Base-by-base conservation (phyloP, 371 early-diverging fungal species). In the Mortierella sp. region DNA sequence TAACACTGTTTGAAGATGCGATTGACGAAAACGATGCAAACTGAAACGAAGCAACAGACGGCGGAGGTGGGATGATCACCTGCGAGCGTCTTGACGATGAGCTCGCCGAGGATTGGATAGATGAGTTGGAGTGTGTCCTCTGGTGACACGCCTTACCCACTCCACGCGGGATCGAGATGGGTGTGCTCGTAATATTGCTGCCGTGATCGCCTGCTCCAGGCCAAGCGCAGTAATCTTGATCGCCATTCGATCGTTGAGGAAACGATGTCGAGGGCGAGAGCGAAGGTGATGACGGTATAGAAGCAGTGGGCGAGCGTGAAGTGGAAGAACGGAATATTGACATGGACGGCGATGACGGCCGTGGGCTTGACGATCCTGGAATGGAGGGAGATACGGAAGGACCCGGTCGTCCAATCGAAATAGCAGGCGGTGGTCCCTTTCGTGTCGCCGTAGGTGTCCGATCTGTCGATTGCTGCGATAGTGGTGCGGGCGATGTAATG, bases 11-110 rank as follows among this genome's bases (percentile, higher is more conserved):
- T 2, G 57, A 28, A 6, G 61, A 37, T 0, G 46, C 50, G 28
- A 73, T 63, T 28, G 75, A 73, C 8, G 75, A 62, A 46, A 73
- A 73, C 7, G 75, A 73, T 15, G 68, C 63, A 56, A 68, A 73
- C 41, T 73, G 75, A 23, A 73, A 44, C 4, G 68, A 59, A 7
- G 68, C 32, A 1, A 52, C 27, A 5, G 58, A 57, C 6, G 60
- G 48, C 26, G 73, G 73, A 6, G 72, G 72, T 19, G 75, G 75
- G 47, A 73, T 73, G 21, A 73, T 73, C 37, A 73, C 58, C 30
- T 67, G 64, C 0, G 75, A 73, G 1, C 64, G 64, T 32, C 64
- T 52, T 4, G 64, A 68, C 6, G 66, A 61, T 3, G 72, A 30
- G 24, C 70, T 70, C n/a, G 58, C 39, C 12, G 50, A 43, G 17